A percentile compares a stretch with the other conserved stretches of the same genome.
phyloP scores from a whole-genome alignment of 345 rosid species.

The Salix arbutifolia region DNA sequence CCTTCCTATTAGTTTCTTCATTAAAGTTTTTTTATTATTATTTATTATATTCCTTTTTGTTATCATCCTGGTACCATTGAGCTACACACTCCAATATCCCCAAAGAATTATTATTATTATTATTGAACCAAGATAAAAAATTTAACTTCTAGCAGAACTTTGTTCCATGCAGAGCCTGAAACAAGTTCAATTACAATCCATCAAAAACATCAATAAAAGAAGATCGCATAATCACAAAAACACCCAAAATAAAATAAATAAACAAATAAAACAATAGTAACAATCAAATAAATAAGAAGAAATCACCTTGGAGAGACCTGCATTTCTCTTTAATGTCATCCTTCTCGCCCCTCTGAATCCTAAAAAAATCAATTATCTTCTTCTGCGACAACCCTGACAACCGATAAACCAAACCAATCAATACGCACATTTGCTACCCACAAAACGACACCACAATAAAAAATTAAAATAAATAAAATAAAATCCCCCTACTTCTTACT shows the following conservation, averaged over 20 bases:
- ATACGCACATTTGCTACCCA: constrained; percentile 1
- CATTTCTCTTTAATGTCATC: constrained; percentile 24
- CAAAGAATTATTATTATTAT: too few relatives aligned
- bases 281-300: not conserved
- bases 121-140: not conserved
- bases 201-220: not conserved
- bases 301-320: constrained; percentile 49
- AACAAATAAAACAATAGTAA: not conserved
- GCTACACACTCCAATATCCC: not conserved
- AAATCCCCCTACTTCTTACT: constrained; percentile 68
- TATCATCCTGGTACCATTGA: too few relatives aligned
- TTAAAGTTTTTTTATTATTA: not conserved
- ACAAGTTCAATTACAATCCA: constrained; percentile 1
- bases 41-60: not conserved
- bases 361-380: constrained; percentile 76
- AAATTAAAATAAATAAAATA: not conserved
- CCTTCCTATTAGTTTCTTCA: not conserved
- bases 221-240: not conserved
- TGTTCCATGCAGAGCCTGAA: constrained; percentile 11
- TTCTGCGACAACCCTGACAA: constrained; percentile 69
- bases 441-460: not conserved
- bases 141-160: not conserved
- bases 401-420: constrained; percentile 12
- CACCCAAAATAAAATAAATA: not conserved
- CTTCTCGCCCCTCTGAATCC: constrained; percentile 48